Percentiles rank a stretch among this genome's conserved stretches.
Conservation (phyloP, 2,329 filamentous ascomycete species). For the Venturiaceae sp. region DNA sequence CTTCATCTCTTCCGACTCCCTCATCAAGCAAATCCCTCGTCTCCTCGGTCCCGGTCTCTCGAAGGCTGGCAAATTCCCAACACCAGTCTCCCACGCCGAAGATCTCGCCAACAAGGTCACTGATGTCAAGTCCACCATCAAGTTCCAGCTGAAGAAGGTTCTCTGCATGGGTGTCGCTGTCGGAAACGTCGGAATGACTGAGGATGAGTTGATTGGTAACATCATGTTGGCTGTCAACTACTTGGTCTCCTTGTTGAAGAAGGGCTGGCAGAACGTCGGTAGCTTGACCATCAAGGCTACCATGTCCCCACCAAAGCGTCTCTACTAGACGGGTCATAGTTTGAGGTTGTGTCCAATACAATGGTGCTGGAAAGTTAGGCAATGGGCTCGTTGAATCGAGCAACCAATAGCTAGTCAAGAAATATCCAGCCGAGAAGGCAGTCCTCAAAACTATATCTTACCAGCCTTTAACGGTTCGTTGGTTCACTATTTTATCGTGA, state of each 20-base stretch:
- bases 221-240: conserved; percentile 99
- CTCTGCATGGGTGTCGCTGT: conserved; percentile 99
- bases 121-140: conserved; percentile 99
- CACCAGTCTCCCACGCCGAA: conserved; percentile 92
- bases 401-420: not conserved
- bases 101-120: conserved; percentile 92
- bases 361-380: not conserved
- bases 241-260: conserved; percentile 98
- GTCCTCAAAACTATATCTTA: not conserved
- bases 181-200: conserved; percentile 94
- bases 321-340: conserved; percentile 59
- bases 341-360: not conserved
- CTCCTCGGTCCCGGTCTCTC: conserved; percentile 97
- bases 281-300: conserved; percentile 99
- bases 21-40: conserved; percentile 99
- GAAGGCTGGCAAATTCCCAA: conserved; percentile 99
- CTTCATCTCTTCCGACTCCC: conserved; percentile 90
- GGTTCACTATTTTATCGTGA: too few relatives aligned
- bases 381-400: not conserved
- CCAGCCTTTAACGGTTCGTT: too few relatives aligned
- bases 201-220: conserved; percentile 95
- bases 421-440: not conserved
- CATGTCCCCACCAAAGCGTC: conserved; percentile 97
- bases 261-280: conserved; percentile 99
- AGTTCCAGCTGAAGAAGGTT: conserved; percentile 99